Evolutionary conservation across 768 basidiomycete genomes (phyloP), one percentile per base, ranked within the genome.

Genomic region (Rhodosporidiobolus sp.): DNA sequence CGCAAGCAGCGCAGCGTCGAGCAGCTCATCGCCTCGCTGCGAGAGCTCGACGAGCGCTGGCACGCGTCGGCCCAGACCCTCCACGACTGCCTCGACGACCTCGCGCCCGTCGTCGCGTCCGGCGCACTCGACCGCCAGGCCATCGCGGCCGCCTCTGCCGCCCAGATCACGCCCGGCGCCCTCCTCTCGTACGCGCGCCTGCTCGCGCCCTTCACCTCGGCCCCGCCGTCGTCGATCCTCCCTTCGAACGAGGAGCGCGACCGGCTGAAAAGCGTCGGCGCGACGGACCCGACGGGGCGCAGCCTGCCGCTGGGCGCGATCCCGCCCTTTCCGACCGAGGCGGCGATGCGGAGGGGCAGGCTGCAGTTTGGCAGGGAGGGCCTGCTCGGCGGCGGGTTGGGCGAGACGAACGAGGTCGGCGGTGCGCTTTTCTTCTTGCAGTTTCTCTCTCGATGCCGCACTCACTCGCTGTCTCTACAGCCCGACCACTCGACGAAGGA

Each of bases 261-360:
- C 24, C 55, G 45, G 22, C 48, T 58, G 38, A 58, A 43, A 12
- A 38, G 55, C 1, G 30, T 63, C 20, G 70, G 70, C 46, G 48
- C 65, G 49, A 56, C 60, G 30, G 73, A 74, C 38, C 67, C 70
- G 20, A 73, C 69, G 24, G 74, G 71, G 16, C 20, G 74, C 53
- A 65, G 43, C 2, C 38, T 75, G 26, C 77, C 74, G 6, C 32
- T 62, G 16, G 77, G 77, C 1, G 63, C 65, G 35, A 74, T 78
- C 28, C 77, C 74, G 45, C 77, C 77, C 30, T 78, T 76, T 54
- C 77, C 77, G 43, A 78, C 75, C 22, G 77, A 78, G 65, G 73
- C 69, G 17, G 62, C 61, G 28, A 78, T 78, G 77, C 57, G 77
- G 22, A 49, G 70, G 12, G 77, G 77, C 9, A 22, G 72, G 48